phyloP scores from a whole-genome alignment of 495 filamentous ascomycete species.

The Penicillium riverlandense region DNA sequence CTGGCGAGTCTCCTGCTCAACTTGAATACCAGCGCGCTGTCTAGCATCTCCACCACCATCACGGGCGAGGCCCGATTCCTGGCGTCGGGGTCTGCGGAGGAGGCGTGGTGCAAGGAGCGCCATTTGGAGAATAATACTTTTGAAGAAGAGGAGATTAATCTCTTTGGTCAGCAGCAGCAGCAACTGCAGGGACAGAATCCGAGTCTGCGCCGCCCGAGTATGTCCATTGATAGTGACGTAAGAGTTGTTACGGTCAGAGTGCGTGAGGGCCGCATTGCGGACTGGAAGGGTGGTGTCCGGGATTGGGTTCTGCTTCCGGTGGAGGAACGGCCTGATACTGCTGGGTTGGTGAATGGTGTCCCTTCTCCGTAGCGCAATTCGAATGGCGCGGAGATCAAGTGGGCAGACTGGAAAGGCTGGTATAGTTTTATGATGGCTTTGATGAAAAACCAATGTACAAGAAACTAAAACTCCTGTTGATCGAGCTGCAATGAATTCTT shows the following conservation, averaged over 20 bases:
- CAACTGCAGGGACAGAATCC: constrained; percentile 18
- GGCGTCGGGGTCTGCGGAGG: constrained; percentile 65
- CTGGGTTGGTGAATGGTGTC: constrained; percentile 32
- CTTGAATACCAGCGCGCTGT: constrained; percentile 80
- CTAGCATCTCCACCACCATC: constrained; percentile 89
- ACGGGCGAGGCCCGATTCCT: constrained; percentile 75
- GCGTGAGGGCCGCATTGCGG: constrained; percentile 66
- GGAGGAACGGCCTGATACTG: constrained; percentile 11
- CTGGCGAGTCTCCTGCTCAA: constrained; percentile 78
- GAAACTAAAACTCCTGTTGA: too few relatives aligned
- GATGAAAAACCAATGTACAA: not conserved
- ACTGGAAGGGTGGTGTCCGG: constrained; percentile 73
- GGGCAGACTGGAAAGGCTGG: not conserved
- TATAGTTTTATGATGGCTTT: not conserved
- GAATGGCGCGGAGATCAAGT: too few relatives aligned
- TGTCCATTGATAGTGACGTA: constrained; percentile 65
- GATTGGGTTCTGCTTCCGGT: constrained; percentile 56
- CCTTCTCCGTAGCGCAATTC: constrained; percentile 4
- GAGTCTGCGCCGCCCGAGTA: constrained; percentile 26
- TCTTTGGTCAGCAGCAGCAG: constrained; percentile 38
- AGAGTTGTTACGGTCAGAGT: constrained; percentile 69
- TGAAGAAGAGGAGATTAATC: constrained; percentile 38
- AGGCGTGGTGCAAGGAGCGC: constrained; percentile 67
- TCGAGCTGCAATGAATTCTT: too few relatives aligned
- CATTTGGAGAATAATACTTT: constrained; percentile 95